Base-by-base conservation (phyloP, 31 red algal genomes). In the Endocladia muricata region DNA sequence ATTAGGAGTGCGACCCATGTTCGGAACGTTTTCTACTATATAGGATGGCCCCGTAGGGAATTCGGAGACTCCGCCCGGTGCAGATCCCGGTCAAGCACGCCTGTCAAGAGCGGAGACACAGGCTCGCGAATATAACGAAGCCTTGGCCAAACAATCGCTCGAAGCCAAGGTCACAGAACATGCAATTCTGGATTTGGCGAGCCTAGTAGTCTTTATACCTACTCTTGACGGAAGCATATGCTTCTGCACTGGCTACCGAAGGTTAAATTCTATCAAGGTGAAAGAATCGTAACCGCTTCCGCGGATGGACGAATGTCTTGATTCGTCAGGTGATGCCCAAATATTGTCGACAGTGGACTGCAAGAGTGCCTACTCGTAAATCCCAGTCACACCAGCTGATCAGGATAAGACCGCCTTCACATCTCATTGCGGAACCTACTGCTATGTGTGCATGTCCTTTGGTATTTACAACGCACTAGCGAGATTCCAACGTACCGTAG, bases 331-430 rank as follows among this genome's bases (percentile, higher is more conserved):
- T 21, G 77, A 81, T 11, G 77, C 77, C 25, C 33, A 4, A 1
- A 21, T 71, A 2, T 70, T 70, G 25, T 52, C 33, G 1, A 69
- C 77, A 22, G 23, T 81, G 5, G 63, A 81, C 28, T 68, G 61
- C 41, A 81, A 81, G 39, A 68, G 42, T 44, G 77, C 37, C 32
- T 81, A 69, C 39, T 70, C 15, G 77, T 11, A 81, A 1, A 81
- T 81, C 26, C 61, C 37, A 22, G 34, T 81, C 19, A 41, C 7
- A 0, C n/a, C 41, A 37, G 33, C 17, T 8, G 61, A 68, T 31
- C 0, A 29, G 3, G 62, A 49, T 2, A 37, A 51, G 29, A 43
- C 77, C 33, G 39, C 34, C 15, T 81, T 81, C 37, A 52, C 37
- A 0, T 81, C 1, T 22, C 64, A 81, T 26, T 1, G 19, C 1